Conservation (phyloP, 2,329 filamentous ascomycete species). For the Mycogone perniciosa region DNA sequence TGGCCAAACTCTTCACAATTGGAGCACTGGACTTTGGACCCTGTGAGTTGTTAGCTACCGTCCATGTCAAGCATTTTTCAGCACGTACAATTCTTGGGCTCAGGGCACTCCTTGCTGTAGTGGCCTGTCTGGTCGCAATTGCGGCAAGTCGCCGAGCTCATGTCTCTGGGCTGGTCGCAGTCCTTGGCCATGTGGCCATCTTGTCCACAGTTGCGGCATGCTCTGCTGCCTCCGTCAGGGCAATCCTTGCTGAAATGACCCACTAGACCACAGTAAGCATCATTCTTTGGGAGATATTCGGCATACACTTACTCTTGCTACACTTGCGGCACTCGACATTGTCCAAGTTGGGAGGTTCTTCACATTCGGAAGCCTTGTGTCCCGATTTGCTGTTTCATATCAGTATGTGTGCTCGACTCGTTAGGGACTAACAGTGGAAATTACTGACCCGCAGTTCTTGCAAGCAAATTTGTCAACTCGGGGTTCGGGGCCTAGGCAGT, state of each 20-base stretch:
- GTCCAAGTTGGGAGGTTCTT: slow-evolving; percentile 55
- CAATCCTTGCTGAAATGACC: slow-evolving; percentile 61
- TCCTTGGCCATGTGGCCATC: slow-evolving; percentile 53
- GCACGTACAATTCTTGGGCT: slow-evolving; percentile 40
- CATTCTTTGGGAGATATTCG: not conserved
- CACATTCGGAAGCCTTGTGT: slow-evolving; percentile 45
- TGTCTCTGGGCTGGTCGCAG: slow-evolving; percentile 41
- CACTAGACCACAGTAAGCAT: slow-evolving; percentile 27
- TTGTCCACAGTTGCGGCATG: slow-evolving; percentile 57
- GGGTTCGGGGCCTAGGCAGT: slow-evolving; percentile 44
- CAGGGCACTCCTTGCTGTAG: slow-evolving; percentile 54
- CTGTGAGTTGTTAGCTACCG: slow-evolving; percentile 21
- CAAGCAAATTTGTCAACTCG: slow-evolving; percentile 60
- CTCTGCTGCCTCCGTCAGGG: slow-evolving; percentile 50
- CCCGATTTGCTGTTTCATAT: slow-evolving; percentile 37
- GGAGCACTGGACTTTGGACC: slow-evolving; percentile 34
- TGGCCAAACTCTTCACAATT: slow-evolving; percentile 35
- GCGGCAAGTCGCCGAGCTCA: slow-evolving; percentile 49
- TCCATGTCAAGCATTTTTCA: not conserved
- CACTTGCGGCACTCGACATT: slow-evolving; percentile 62
- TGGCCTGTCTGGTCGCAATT: slow-evolving; percentile 57
- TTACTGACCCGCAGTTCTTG: slow-evolving; percentile 56
- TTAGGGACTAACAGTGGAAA: too few species aligned
- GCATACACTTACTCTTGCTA: slow-evolving; percentile 45
- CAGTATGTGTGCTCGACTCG: not conserved